These are phyloP conservation scores for Marvania coccoides DNA, from an alignment of 139 green algal genomes.

Conservation along the genomic window DNA sequence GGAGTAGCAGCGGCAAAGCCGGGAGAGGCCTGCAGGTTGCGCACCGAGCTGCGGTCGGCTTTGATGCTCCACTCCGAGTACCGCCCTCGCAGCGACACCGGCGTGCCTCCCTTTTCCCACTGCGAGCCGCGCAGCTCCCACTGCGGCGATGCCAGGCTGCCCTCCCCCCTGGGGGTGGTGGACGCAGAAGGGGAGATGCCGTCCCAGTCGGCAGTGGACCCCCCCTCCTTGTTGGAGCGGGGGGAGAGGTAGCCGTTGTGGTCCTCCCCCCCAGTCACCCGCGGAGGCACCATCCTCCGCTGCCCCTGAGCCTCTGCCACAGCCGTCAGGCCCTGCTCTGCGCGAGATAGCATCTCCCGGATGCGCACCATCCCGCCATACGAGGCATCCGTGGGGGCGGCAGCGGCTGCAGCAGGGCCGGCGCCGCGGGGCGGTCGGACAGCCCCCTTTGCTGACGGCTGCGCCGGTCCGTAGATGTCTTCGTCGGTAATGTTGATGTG, in stretches of 20 bases:
- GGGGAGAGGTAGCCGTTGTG: not conserved
- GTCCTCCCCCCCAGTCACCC: not conserved
- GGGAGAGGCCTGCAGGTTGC: no score
- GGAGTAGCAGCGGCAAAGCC: no score
- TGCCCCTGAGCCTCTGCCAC: not conserved
- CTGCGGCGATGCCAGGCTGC: no score
- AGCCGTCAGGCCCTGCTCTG: conserved; percentile 2
- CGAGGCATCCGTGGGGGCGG: not conserved
- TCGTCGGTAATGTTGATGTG: not conserved
- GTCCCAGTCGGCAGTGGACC: not conserved
- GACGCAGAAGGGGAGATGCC: not conserved
- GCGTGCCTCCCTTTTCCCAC: no score
- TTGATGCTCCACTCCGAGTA: no score
- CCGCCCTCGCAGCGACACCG: no score
- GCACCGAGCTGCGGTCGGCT: no score
- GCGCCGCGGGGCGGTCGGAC: not conserved
- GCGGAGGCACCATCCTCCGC: not conserved
- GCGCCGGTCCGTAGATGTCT: conserved; percentile 5
- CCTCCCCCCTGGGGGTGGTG: no score
- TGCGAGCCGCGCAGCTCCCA: no score
- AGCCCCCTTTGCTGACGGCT: not conserved
- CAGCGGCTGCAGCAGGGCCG: not conserved
- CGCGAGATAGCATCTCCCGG: not conserved
- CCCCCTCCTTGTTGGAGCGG: no score
- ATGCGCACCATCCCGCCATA: not conserved